These are phyloP conservation scores for Cephalotrichum gorgonifer DNA, from an alignment of 2,329 filamentous ascomycete species.

Conservation along the genomic window DNA sequence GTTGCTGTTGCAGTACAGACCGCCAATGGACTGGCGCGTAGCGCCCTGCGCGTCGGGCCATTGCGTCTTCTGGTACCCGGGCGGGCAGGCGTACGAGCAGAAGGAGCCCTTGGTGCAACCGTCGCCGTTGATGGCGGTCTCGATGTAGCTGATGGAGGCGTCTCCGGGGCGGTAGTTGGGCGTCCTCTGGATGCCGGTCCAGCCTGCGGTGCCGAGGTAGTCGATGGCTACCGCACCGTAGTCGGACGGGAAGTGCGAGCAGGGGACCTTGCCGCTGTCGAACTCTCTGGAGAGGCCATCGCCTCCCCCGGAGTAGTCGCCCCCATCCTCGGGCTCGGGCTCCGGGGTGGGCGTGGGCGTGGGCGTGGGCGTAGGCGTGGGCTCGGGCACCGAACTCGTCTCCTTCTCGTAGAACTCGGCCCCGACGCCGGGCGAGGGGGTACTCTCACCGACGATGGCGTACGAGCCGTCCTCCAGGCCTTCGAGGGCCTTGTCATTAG, in stretches of 20 bases:
- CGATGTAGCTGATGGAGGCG: slow-evolving; percentile 52
- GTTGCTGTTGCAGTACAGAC: slow-evolving; percentile 64
- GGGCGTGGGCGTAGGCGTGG: slow-evolving; percentile 11
- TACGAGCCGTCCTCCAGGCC: slow-evolving; percentile 65
- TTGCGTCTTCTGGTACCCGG: slow-evolving; percentile 85
- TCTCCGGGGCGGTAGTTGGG: slow-evolving; percentile 38
- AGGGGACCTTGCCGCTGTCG: slow-evolving; percentile 63
- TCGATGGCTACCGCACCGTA: slow-evolving; percentile 68
- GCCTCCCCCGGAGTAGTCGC: slow-evolving; percentile 15
- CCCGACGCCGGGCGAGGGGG: slow-evolving; percentile 29
- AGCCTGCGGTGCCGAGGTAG: slow-evolving; percentile 64
- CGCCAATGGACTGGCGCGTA: slow-evolving; percentile 78
- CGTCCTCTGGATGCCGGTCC: slow-evolving; percentile 65
- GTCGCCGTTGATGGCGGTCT: slow-evolving; percentile 50
- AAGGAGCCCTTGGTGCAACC: slow-evolving; percentile 54
- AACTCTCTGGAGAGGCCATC: slow-evolving; percentile 58
- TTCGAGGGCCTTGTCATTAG: slow-evolving; percentile 52
- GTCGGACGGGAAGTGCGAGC: slow-evolving; percentile 62
- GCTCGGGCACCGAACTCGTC: slow-evolving; percentile 15
- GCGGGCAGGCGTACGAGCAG: slow-evolving; percentile 91
- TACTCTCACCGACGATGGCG: slow-evolving; percentile 50
- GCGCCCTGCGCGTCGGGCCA: slow-evolving; percentile 72
- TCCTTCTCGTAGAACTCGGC: slow-evolving; percentile 43
- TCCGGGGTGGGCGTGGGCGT: slow-evolving; percentile 12
- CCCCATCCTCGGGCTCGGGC: slow-evolving; percentile 12